Evolutionary conservation across 2,329 filamentous ascomycete species (phyloP).

Genomic region (Elsinoe ampelina): DNA sequence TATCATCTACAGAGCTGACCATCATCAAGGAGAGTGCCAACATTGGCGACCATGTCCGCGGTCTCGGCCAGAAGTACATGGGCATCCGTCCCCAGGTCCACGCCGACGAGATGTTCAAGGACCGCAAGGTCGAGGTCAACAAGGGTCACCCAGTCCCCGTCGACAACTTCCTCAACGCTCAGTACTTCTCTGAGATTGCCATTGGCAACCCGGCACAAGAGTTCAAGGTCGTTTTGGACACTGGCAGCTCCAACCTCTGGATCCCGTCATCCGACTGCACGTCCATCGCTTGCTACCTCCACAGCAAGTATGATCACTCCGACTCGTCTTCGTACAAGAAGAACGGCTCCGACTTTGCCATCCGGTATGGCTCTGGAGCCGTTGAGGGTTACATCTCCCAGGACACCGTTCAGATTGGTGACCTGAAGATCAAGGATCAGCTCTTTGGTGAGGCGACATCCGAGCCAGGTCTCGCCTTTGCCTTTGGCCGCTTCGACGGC

Average conservation of each 20-base stretch:
- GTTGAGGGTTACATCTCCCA: conserved; percentile 89
- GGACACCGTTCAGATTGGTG: conserved; percentile 78
- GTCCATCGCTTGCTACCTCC: conserved; percentile 96
- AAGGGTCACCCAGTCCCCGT: conserved; percentile 74
- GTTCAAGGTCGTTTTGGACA: conserved; percentile 98
- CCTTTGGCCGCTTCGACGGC: conserved; percentile 94
- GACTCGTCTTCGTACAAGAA: conserved; percentile 83
- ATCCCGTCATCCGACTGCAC: conserved; percentile 82
- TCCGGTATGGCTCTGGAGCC: conserved; percentile 89
- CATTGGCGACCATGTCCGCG: conserved; percentile 70
- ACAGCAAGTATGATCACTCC: conserved; percentile 90
- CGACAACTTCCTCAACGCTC: conserved; percentile 96
- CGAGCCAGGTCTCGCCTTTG: conserved; percentile 94
- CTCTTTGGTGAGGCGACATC: conserved; percentile 93
- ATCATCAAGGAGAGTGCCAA: conserved; percentile 57
- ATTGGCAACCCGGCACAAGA: conserved; percentile 84
- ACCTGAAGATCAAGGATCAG: conserved; percentile 78
- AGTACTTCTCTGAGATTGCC: conserved; percentile 97
- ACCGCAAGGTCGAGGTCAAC: conserved; percentile 56
- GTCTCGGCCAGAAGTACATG: conserved; percentile 94
- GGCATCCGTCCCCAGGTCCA: conserved; percentile 63
- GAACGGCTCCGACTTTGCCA: conserved; percentile 88
- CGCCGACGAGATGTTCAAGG: conserved; percentile 69
- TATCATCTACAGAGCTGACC: conserved; percentile 7
- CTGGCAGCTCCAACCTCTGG: conserved; percentile 98